A percentile compares a stretch with the other conserved stretches of the same genome.
Conservation (phyloP, 176 grass and related monocot genomes). For the Miscanthus lutarioriparius region DNA sequence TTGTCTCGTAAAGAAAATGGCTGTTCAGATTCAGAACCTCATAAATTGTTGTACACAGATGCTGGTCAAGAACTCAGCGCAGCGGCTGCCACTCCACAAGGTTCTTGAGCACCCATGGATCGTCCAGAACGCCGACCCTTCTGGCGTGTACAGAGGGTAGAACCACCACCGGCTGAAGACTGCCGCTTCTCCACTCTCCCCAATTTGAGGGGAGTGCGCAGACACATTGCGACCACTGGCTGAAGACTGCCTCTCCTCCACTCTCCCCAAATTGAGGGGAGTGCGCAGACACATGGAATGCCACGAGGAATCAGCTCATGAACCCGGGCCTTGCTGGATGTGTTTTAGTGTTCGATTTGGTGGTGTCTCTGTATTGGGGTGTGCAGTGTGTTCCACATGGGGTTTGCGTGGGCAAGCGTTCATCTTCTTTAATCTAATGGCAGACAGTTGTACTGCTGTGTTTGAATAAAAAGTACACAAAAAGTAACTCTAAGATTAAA, state of each 20-base stretch:
- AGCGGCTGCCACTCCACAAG: constrained; percentile 72
- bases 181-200: not conserved
- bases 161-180: not conserved
- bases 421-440: not conserved
- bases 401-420: not conserved
- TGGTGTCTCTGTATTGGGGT: not conserved
- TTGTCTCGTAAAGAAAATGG: not conserved
- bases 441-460: not conserved
- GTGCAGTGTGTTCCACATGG: not conserved
- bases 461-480: not conserved
- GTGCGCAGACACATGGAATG: too few relatives aligned
- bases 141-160: constrained; percentile 66
- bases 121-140: constrained; percentile 81
- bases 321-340: not conserved
- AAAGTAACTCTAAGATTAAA: not conserved
- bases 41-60: constrained; percentile 49
- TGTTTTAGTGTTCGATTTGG: not conserved
- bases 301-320: too few relatives aligned
- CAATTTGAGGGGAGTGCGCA: not conserved
- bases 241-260: not conserved
- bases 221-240: too few relatives aligned
- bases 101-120: constrained; percentile 98
- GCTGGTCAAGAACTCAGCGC: constrained; percentile 70
- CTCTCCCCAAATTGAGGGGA: not conserved
- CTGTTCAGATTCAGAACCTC: not conserved